These are phyloP conservation scores for Avena atlantica DNA, from an alignment of 176 grass and related monocot genomes.

Conservation along the genomic window DNA sequence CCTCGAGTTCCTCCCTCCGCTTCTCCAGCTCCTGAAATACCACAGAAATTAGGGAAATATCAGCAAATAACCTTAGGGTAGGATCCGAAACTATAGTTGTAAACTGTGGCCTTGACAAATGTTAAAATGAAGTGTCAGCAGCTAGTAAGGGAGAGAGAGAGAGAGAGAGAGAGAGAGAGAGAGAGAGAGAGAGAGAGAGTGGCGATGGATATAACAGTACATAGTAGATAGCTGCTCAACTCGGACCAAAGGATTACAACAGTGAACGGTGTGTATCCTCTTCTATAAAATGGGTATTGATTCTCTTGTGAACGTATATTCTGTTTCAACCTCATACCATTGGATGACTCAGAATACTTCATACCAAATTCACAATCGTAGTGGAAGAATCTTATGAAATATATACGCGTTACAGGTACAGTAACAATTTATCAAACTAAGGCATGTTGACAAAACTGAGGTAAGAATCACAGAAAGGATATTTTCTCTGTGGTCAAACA, in stretches of 20 bases:
- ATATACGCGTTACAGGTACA: not conserved
- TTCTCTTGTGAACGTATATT: not conserved
- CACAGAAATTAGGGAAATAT: constrained; percentile 20
- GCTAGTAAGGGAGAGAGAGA: not conserved
- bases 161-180: not conserved
- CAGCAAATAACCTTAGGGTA: not conserved
- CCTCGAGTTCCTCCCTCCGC: constrained; percentile 87
- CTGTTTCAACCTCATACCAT: constrained; percentile 23
- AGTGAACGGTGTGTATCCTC: not conserved
- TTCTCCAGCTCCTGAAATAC: constrained; percentile 80
- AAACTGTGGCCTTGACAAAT: not conserved
- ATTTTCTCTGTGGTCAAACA: constrained; percentile 7
- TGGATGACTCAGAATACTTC: not conserved
- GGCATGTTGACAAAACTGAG: not conserved
- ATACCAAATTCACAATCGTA: constrained; percentile 9
- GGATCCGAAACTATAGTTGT: not conserved
- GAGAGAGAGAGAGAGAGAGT: not conserved
- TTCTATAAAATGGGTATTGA: not conserved
- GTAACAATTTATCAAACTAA: constrained; percentile 7
- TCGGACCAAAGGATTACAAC: not conserved
- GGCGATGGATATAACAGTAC: not conserved
- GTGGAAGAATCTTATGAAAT: constrained; percentile 2
- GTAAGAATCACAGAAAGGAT: not conserved
- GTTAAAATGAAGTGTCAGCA: constrained; percentile 11
- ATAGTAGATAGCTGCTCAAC: not conserved